A percentile compares a stretch with the other conserved stretches of the same genome.
Conservation (phyloP, 2,329 filamentous ascomycete genomes). For the Ophiognomonia clavigignenti-juglandacearum region DNA sequence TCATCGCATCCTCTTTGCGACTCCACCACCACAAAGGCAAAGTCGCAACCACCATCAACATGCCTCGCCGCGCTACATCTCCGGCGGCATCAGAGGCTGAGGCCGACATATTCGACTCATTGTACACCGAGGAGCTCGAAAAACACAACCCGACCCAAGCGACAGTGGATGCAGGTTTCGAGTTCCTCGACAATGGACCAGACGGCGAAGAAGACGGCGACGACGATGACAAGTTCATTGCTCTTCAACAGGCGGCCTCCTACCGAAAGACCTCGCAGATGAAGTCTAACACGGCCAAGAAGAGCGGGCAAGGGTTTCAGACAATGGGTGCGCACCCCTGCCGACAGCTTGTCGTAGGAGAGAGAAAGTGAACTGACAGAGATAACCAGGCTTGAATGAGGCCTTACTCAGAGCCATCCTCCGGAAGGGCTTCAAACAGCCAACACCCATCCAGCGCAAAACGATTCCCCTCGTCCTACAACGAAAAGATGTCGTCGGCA, state of each 20-base stretch:
- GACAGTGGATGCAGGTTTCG: constrained; percentile 33
- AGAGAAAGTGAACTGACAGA: constrained; percentile 6
- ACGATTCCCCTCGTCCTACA: constrained; percentile 89
- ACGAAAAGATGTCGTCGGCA: constrained; percentile 93
- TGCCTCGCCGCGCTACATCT: constrained; percentile 71
- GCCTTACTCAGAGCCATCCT: constrained; percentile 86
- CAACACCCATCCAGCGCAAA: constrained; percentile 95
- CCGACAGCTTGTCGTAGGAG: not conserved
- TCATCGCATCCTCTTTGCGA: too few relatives aligned
- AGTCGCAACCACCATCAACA: constrained; percentile 31
- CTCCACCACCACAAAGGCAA: too few relatives aligned
- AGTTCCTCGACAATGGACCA: constrained; percentile 43
- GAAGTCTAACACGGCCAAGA: constrained; percentile 84
- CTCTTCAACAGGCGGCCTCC: constrained; percentile 76
- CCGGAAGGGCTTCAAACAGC: constrained; percentile 90
- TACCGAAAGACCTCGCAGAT: constrained; percentile 81
- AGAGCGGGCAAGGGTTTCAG: constrained; percentile 89
- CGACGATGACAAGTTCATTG: constrained; percentile 86
- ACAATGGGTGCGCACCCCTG: constrained; percentile 66
- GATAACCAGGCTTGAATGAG: constrained; percentile 60
- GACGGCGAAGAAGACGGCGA: constrained; percentile 51
- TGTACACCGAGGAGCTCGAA: constrained; percentile 60
- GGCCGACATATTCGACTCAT: constrained; percentile 77
- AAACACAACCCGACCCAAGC: constrained; percentile 29
- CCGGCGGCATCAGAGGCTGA: constrained; percentile 85